Percentiles rank a stretch among this genome's conserved stretches.
phyloP scores from a whole-genome alignment of 2,329 filamentous ascomycete species.

The Diaporthe ilicicola region DNA sequence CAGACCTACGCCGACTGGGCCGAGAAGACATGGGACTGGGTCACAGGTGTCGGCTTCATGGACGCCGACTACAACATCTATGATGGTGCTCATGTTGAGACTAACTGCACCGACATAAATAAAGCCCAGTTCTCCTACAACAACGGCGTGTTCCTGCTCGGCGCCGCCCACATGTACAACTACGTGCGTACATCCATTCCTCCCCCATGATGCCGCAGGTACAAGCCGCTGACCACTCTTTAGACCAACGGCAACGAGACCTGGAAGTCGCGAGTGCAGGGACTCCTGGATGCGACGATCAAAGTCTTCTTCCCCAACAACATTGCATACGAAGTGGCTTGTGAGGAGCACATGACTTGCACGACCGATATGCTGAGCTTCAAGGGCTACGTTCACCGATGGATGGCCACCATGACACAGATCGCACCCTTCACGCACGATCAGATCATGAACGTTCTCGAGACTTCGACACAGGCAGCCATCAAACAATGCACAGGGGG shows the following conservation, averaged over 20 bases:
- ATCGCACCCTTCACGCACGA: conserved; percentile 33
- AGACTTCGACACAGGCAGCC: conserved; percentile 29
- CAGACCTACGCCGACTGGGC: conserved; percentile 82
- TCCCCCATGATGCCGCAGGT: not conserved
- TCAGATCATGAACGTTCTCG: conserved; percentile 28
- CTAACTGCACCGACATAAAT: conserved; percentile 63
- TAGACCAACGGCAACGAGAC: conserved; percentile 29
- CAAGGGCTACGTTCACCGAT: conserved; percentile 34
- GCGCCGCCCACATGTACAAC: conserved; percentile 46
- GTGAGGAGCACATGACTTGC: conserved; percentile 33
- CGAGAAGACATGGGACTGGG: conserved; percentile 76
- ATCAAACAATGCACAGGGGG: conserved; percentile 33
- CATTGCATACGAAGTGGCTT: conserved; percentile 33
- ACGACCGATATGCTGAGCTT: conserved; percentile 35
- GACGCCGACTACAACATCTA: conserved; percentile 67
- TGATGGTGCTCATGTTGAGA: conserved; percentile 65
- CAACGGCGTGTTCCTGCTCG: conserved; percentile 87
- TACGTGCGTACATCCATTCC: conserved; percentile 43
- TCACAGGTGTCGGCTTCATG: conserved; percentile 64
- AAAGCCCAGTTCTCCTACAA: conserved; percentile 67
- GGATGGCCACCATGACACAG: conserved; percentile 32
- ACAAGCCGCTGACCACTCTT: not conserved
- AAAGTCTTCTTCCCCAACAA: conserved; percentile 47
- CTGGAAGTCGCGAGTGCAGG: conserved; percentile 32
- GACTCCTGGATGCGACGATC: conserved; percentile 31